phyloP scores from a whole-genome alignment of 805 yeast species.

The Diddensiella transvaalensis region DNA sequence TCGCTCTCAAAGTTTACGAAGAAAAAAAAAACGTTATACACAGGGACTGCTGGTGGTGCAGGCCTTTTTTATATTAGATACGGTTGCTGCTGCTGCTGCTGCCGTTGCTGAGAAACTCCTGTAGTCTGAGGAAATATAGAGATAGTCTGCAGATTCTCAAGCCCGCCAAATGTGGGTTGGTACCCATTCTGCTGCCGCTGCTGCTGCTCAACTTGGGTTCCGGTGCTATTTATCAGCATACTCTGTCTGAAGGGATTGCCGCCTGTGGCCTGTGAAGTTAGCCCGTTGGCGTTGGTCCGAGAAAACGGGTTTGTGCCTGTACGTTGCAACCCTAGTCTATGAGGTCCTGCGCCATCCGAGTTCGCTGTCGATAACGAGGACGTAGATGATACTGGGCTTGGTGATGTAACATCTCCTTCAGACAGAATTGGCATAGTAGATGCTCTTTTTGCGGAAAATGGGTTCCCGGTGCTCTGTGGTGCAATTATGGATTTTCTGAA shows the following conservation, averaged over 20 bases:
- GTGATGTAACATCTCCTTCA: conserved; percentile 24
- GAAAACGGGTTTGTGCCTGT: conserved; percentile 46
- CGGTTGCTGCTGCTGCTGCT: conserved; percentile 28
- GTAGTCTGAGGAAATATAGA: conserved; percentile 68
- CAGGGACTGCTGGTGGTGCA: too few relatives aligned
- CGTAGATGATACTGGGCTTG: conserved; percentile 25
- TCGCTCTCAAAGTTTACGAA: background rate
- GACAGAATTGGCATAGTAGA: conserved; percentile 17
- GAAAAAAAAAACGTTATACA: background rate
- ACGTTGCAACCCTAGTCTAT: conserved; percentile 24
- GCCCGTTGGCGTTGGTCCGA: conserved; percentile 20
- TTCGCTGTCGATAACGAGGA: conserved; percentile 13
- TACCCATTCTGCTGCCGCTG: conserved; percentile 34
- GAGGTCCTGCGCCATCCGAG: conserved; percentile 9
- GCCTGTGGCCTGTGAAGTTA: conserved; percentile 45
- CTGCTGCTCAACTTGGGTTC: conserved; percentile 28
- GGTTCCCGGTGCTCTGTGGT: conserved; percentile 16
- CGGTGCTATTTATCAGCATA: conserved; percentile 23
- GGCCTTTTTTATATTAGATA: too few relatives aligned
- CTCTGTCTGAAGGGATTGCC: conserved; percentile 55
- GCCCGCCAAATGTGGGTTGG: conserved; percentile 71
- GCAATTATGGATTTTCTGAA: conserved; percentile 19
- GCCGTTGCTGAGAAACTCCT: conserved; percentile 22
- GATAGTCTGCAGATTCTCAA: conserved; percentile 60
- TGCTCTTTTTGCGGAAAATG: conserved; percentile 19